These are phyloP conservation scores for Trichoderma asperellum DNA, from an alignment of 2,329 filamentous ascomycete genomes.

Conservation along the genomic window DNA sequence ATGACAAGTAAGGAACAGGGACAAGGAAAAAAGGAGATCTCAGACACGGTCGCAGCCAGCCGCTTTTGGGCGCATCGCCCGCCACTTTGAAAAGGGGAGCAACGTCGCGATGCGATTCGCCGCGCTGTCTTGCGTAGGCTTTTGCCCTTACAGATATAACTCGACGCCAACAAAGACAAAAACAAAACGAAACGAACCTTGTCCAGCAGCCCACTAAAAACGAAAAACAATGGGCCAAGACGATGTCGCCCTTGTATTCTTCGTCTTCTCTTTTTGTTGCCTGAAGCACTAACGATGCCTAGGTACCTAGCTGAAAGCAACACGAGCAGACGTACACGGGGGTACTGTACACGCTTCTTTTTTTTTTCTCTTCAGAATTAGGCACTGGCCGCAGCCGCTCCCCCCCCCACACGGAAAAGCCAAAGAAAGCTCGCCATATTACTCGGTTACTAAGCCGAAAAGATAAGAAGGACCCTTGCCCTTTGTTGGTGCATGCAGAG, in stretches of 20 bases:
- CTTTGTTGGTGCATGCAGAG: not conserved
- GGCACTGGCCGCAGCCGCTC: too few species aligned
- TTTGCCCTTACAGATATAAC: not conserved
- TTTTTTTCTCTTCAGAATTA: not conserved
- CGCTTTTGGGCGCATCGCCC: not conserved
- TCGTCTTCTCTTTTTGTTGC: not conserved
- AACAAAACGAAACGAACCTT: not conserved
- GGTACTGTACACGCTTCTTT: not conserved
- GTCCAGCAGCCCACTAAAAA: not conserved
- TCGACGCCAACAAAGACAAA: not conserved
- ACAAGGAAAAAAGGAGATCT: not conserved
- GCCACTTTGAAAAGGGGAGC: not conserved
- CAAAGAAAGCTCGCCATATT: not conserved
- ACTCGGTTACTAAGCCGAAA: constrained; percentile 8
- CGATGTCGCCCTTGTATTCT: not conserved
- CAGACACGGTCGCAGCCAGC: not conserved
- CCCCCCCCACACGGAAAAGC: not conserved
- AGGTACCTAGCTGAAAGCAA: not conserved
- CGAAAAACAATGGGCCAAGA: not conserved
- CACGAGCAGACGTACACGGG: not conserved
- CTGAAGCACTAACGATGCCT: not conserved
- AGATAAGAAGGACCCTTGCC: not conserved
- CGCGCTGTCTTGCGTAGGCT: not conserved
- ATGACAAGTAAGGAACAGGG: not conserved
- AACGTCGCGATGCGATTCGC: not conserved